A percentile compares a stretch with the other conserved stretches of the same genome.
These are phyloP conservation scores for Chamaenerion angustifolium DNA, from an alignment of 345 rosid species.

Conservation along the genomic window DNA sequence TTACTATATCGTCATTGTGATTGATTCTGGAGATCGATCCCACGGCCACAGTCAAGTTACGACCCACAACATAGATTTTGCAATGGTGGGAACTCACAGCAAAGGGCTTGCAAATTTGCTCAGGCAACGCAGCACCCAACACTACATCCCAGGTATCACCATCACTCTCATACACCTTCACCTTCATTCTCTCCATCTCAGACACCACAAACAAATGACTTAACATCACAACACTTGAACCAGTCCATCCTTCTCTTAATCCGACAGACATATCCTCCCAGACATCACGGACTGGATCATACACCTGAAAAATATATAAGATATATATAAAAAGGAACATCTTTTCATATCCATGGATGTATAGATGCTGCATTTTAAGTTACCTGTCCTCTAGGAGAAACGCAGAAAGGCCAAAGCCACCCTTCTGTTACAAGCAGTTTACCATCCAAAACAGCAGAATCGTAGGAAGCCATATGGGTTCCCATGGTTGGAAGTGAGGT, in stretches of 20 bases:
- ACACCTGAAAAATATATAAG: conserved; percentile 21
- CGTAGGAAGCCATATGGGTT: conserved; percentile 66
- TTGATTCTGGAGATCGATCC: conserved; percentile 45
- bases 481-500: conserved; percentile 47
- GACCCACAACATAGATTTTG: conserved; percentile 69
- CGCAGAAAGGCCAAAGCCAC: conserved; percentile 86
- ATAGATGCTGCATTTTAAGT: too few species aligned
- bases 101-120: conserved; percentile 77
- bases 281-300: conserved; percentile 48
- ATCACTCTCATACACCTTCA: conserved; percentile 57
- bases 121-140: conserved; percentile 65
- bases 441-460: conserved; percentile 68
- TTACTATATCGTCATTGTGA: too few species aligned
- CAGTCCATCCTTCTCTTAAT: conserved; percentile 87
- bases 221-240: conserved; percentile 65
- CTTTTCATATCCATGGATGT: too few species aligned
- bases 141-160: conserved; percentile 65
- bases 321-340: too few species aligned
- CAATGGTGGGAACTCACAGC: conserved; percentile 43
- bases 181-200: conserved; percentile 81
- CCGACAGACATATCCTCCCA: conserved; percentile 80
- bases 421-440: conserved; percentile 82
- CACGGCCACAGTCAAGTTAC: conserved; percentile 55
- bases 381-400: conserved; percentile 64
- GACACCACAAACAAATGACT: conserved; percentile 66